These are phyloP conservation scores for Conoideocrella luteorostrata DNA, from an alignment of 2,329 filamentous ascomycete genomes.

Conservation along the genomic window DNA sequence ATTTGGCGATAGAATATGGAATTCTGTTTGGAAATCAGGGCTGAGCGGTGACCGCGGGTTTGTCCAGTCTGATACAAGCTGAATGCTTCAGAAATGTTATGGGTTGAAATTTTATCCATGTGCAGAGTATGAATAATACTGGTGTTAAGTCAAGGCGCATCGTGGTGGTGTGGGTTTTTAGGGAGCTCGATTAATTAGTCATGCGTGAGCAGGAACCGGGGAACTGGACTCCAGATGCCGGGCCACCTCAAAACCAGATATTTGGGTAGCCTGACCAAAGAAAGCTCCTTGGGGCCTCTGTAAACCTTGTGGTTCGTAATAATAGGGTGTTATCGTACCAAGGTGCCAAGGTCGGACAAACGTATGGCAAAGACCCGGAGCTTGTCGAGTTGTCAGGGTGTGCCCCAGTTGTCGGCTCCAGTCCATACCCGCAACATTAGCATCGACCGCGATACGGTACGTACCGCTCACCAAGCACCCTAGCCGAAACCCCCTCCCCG, in stretches of 20 bases:
- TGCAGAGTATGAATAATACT: conserved; percentile 2
- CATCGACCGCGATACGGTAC: no score
- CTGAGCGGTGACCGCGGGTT: background rate
- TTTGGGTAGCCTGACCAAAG: background rate
- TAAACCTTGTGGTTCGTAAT: background rate
- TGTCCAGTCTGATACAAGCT: background rate
- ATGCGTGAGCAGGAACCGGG: conserved; percentile 2
- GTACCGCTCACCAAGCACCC: no score
- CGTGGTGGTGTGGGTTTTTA: background rate
- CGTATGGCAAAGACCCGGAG: background rate
- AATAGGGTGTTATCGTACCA: background rate
- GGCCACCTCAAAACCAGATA: background rate
- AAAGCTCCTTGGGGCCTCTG: background rate
- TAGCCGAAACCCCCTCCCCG: no score
- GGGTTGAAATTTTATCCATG: background rate
- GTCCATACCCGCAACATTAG: background rate
- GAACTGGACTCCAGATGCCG: background rate
- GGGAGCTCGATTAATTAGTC: background rate
- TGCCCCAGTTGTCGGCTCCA: background rate
- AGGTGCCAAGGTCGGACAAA: background rate
- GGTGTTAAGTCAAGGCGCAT: conserved; percentile 1
- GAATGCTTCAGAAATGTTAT: background rate
- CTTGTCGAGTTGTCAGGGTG: background rate
- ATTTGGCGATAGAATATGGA: background rate
- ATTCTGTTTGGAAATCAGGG: background rate